Conservation (phyloP, 2,329 filamentous ascomycete genomes). For the Parastagonospora nodorum region DNA sequence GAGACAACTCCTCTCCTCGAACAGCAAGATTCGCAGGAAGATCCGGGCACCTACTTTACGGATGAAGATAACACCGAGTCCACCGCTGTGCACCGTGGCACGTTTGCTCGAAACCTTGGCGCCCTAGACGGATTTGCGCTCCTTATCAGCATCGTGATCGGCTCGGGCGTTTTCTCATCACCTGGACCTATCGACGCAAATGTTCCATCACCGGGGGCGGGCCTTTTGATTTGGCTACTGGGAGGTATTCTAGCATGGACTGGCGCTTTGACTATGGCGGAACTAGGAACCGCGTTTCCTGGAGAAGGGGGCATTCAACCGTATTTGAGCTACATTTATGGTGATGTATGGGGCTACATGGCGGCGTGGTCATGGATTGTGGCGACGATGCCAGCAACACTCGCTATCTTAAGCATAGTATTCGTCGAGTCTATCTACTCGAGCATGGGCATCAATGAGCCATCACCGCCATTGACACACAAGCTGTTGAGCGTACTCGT, state of each 20-base stretch:
- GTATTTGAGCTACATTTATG: conserved; percentile 65
- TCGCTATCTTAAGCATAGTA: conserved; percentile 67
- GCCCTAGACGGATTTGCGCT: conserved; percentile 58
- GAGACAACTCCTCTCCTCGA: conserved; percentile 31
- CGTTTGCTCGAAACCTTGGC: conserved; percentile 39
- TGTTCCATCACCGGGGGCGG: conserved; percentile 65
- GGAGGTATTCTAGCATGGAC: conserved; percentile 68
- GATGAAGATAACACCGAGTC: conserved; percentile 18
- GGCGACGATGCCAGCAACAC: conserved; percentile 67
- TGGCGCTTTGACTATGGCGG: conserved; percentile 65
- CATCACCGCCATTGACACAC: conserved; percentile 51
- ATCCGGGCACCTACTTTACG: conserved; percentile 7
- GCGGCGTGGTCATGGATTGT: conserved; percentile 71
- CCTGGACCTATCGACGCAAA: conserved; percentile 67
- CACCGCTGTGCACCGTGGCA: conserved; percentile 22
- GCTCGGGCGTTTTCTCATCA: conserved; percentile 69
- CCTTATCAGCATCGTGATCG: conserved; percentile 68
- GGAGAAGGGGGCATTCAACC: conserved; percentile 69
- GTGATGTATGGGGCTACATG: conserved; percentile 65
- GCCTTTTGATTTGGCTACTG: conserved; percentile 65
- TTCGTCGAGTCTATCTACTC: conserved; percentile 56
- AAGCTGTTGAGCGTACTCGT: conserved; percentile 48
- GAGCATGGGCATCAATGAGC: conserved; percentile 63
- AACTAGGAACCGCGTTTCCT: conserved; percentile 67
- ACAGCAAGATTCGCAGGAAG: conserved; percentile 1